A percentile compares a stretch with the other conserved stretches of the same genome.
Evolutionary conservation across 2,329 filamentous ascomycete genomes (phyloP).

Genomic region (Colletotrichum noveboracense): DNA sequence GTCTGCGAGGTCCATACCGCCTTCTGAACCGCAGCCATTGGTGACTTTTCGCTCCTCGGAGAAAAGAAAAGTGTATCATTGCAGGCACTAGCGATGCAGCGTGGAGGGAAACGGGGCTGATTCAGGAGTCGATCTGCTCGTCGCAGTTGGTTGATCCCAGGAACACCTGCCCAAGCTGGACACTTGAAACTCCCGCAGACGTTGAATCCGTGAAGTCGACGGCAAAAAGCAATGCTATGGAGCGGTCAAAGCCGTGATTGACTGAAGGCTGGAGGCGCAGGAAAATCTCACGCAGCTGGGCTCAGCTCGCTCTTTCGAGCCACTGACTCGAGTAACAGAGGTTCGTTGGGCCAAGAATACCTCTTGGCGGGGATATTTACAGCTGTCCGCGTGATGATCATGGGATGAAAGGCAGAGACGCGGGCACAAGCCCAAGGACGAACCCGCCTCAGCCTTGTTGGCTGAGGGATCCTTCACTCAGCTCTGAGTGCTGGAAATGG

Average conservation of each 20-base stretch:
- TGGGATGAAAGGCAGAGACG: not conserved
- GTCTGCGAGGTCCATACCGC: not conserved
- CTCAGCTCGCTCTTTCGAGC: not conserved
- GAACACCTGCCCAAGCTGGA: not conserved
- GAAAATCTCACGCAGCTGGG: not conserved
- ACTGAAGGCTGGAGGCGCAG: not conserved
- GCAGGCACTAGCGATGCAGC: not conserved
- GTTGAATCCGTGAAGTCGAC: not conserved
- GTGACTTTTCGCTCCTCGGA: not conserved
- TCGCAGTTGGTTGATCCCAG: not conserved
- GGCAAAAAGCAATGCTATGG: not conserved
- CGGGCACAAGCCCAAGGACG: not conserved
- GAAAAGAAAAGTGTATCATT: not conserved
- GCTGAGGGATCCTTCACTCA: not conserved
- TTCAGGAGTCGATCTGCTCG: not conserved
- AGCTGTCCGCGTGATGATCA: not conserved
- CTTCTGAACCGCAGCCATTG: not conserved
- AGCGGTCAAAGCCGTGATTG: not conserved
- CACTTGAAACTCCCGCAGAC: not conserved
- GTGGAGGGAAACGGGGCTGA: not conserved
- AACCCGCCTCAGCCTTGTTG: not conserved
- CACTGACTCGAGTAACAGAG: not conserved
- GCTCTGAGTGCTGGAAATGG: not conserved
- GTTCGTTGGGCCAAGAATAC: slow-evolving; percentile 1
- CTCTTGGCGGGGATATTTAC: not conserved